Base-by-base conservation (phyloP, 176 grass and related monocot genomes). In the Phyllostachys edulis region DNA sequence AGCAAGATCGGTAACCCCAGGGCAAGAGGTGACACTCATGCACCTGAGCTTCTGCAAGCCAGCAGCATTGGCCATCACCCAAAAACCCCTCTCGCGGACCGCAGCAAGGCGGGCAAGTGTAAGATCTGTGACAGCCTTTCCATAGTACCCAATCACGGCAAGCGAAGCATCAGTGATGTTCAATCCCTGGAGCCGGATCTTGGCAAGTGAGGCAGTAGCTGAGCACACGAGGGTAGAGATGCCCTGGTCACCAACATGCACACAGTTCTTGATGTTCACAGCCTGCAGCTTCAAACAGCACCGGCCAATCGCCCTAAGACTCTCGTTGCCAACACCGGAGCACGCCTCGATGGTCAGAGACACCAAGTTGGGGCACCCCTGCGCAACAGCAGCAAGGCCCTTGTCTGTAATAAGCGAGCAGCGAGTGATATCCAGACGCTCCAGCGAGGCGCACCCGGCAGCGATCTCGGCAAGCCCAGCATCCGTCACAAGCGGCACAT, bases 21-120 rank as follows among this genome's bases (percentile, higher is more conserved):
- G 86, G 81, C 97, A 99, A 66, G 90, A 91, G 69, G 65, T 94
- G 81, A 99, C 84, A 47, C 65, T 80, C 57, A 99, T 75, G 75
- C 82, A 96, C 80, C 66, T 90, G 41, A 99, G 71, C 9, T 96
- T 99, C 74, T 94, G 93, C 84, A 99, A 84, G 29, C 97, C 97
- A 32, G 90, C 75, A 63, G 93, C 88, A 83, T 96, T 99, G 29
- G 91, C 93, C 97, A 99, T 99, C 76, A 99, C 93, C 97, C 93
- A 99, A 36, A 94, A 99, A 0, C 97, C 97, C 75, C 90, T 99
- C 88, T 99, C 97, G 0, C 80, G 86, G 9, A 99, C 90, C 1
- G 59, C 73, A 45, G 89, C 47, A 7, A 99, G 93, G 61, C 88
- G 77, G 46, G 78, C 63, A 20, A 99, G 89, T 26, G 84, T 79